Base-by-base conservation (phyloP, 352 stramenopile species). In the Thalassiosira sp. region DNA sequence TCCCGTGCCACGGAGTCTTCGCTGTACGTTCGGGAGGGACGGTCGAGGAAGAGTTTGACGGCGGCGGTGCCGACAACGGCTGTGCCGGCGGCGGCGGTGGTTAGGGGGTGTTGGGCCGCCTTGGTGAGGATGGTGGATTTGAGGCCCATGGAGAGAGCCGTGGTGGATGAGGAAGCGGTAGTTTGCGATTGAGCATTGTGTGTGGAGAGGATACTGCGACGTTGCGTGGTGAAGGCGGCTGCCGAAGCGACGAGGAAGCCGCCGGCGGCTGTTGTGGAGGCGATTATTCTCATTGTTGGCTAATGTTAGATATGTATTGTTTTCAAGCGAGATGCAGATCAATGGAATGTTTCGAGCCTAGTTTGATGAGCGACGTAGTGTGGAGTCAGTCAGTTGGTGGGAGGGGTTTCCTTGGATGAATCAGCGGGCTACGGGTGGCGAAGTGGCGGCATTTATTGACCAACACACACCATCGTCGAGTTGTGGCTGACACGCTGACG, bases 11-110 rank as follows among this genome's bases (percentile, higher is more conserved):
- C 85, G 10, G 86, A 86, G 42, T 76, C 77, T 31, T 81, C 62
- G 42, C 66, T 72, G 59, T 92, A 92, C 0, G 80, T 80, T 33
- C 87, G 69, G 11, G 82, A 89, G 6, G 84, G 84, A 58, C 81
- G 74, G 46, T 92, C 87, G 24, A 92, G 60, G 8, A 89, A 48
- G 8, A 83, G 24, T 65, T 91, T 91, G 1, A 85, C 72, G n/a
- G 73, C 81, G 15, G 76, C 73, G 10, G 81, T 89, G 18, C 76
- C 69, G 11, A 74, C 85, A 3, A 88, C 5, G 28, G 82, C 82
- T 2, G 73, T 73, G 0, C 63, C 70, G 7, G 72, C 70, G n/a
- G 69, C 60, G n/a, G 62, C 69, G 18, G 76, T 60, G 48, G 66
- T 45, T 2, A 65, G 5, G 33, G 68, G 68, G 37, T 77, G 22